phyloP scores from a whole-genome alignment of 495 filamentous ascomycete genomes.

The Penicillium bovifimosum region DNA sequence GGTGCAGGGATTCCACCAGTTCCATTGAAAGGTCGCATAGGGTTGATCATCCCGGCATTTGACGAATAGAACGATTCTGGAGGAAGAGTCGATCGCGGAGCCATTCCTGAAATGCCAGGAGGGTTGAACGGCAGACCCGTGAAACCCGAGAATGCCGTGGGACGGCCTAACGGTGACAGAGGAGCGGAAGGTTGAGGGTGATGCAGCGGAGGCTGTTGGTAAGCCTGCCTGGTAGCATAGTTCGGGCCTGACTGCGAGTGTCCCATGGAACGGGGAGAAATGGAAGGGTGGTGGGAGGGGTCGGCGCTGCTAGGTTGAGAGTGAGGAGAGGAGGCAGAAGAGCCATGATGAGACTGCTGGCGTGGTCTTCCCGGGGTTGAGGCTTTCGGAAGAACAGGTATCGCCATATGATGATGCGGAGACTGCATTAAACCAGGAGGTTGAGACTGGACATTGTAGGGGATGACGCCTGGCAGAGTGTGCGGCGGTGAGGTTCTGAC shows the following conservation, averaged over 20 bases:
- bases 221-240: conserved; percentile 25
- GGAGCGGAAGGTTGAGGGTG: conserved; percentile 50
- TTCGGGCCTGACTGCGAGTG: conserved; percentile 33
- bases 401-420: conserved; percentile 71
- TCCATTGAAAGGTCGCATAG: conserved; percentile 50
- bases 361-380: conserved; percentile 71
- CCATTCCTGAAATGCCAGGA: conserved; percentile 52
- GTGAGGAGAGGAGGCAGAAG: conserved; percentile 60
- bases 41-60: conserved; percentile 39
- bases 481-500: conserved; percentile 38
- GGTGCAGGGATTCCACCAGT: conserved; percentile 55
- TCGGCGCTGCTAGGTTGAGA: conserved; percentile 39
- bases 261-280: conserved; percentile 39
- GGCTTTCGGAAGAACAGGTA: conserved; percentile 76
- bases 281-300: conserved; percentile 31
- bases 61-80: conserved; percentile 54
- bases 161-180: conserved; percentile 49
- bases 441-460: conserved; percentile 47
- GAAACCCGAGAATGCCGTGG: conserved; percentile 43
- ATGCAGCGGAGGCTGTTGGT: conserved; percentile 36
- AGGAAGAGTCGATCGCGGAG: conserved; percentile 30
- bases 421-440: conserved; percentile 52
- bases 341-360: conserved; percentile 76
- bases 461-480: conserved; percentile 44
- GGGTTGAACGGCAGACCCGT: conserved; percentile 49